phyloP scores from a whole-genome alignment of 305 asterid genomes.

The Fraxinus dipetala region DNA sequence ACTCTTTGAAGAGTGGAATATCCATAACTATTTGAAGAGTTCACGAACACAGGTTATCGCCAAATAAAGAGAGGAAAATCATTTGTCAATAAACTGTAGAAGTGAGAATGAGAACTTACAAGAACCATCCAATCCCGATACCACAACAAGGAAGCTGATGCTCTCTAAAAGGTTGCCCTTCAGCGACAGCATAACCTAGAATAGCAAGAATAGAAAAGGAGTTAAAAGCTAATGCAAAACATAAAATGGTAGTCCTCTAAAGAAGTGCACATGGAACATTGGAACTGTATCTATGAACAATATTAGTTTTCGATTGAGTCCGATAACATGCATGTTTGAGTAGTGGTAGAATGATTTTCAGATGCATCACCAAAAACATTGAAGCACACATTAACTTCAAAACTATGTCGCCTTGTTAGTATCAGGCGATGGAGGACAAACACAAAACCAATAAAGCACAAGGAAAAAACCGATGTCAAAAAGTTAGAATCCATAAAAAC shows the following conservation, averaged over 20 bases:
- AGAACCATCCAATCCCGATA: constrained; percentile 81
- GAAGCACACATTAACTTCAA: not conserved
- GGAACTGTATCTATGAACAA: not conserved
- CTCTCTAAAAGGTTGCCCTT: constrained; percentile 47
- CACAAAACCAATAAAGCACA: not conserved
- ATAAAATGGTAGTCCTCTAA: not conserved
- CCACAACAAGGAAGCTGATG: constrained; percentile 87
- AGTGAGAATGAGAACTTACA: constrained; percentile 51
- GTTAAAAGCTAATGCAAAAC: constrained; percentile 4
- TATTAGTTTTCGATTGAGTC: not conserved
- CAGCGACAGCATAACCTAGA: constrained; percentile 64
- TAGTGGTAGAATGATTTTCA: not conserved
- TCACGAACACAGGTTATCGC: not conserved
- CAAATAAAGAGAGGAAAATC: not conserved
- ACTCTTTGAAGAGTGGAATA: not conserved
- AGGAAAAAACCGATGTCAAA: not conserved
- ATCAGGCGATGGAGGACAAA: not conserved
- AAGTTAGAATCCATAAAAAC: not conserved
- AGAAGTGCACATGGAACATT: not conserved
- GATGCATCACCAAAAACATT: not conserved
- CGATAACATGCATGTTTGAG: not conserved
- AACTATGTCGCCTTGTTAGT: not conserved
- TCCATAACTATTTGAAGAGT: not conserved
- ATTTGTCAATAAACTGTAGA: not conserved
- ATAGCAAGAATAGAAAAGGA: constrained; percentile 10